Evolutionary conservation across 768 basidiomycete genomes (phyloP).

Genomic region (Phallus indusiatus): DNA sequence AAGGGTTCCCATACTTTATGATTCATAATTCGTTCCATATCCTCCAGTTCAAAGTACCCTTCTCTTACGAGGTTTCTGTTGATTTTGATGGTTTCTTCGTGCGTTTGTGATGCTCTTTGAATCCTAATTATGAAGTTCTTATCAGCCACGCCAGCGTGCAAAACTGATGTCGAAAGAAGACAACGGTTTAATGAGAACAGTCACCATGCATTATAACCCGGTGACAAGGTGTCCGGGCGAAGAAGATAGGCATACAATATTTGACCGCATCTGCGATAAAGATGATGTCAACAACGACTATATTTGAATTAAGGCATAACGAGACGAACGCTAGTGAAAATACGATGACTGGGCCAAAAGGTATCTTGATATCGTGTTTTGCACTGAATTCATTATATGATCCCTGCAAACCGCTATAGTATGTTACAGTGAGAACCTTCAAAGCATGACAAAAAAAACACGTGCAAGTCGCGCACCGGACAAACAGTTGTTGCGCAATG

Average conservation of each 20-base stretch:
- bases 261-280: conserved; percentile 56
- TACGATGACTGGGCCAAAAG: conserved; percentile 75
- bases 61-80: conserved; percentile 53
- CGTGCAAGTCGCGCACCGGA: conserved; percentile 47
- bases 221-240: conserved; percentile 77
- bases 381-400: conserved; percentile 73
- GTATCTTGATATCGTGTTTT: conserved; percentile 58
- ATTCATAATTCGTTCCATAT: conserved; percentile 45
- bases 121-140: conserved; percentile 50
- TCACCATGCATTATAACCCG: conserved; percentile 69
- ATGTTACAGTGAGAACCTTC: not conserved
- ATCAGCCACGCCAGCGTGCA: not conserved
- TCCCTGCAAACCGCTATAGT: conserved; percentile 73
- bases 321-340: conserved; percentile 56
- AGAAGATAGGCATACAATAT: conserved; percentile 75
- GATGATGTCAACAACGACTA: not conserved
- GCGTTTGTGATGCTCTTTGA: conserved; percentile 53
- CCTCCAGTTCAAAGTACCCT: conserved; percentile 41
- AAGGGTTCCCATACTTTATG: conserved; percentile 30
- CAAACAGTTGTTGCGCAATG: conserved; percentile 84
- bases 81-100: conserved; percentile 46
- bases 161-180: not conserved
- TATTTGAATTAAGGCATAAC: conserved; percentile 16
- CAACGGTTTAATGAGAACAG: conserved; percentile 13
- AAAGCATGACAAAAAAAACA: not conserved